Base-by-base conservation (phyloP, 768 basidiomycete species). In the Kwoniella dejecticola region DNA sequence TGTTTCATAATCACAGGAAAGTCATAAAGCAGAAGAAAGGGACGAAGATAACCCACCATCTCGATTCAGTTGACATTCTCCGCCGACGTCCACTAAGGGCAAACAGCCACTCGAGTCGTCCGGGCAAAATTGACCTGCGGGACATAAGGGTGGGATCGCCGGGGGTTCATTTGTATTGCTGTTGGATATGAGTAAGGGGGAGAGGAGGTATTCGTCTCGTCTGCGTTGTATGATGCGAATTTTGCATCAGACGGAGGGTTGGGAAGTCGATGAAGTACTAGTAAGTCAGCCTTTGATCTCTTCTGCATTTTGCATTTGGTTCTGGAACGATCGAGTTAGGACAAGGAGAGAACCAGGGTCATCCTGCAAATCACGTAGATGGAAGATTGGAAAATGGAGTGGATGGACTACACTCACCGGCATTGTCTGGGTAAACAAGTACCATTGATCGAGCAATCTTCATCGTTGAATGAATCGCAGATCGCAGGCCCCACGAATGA, bases 401-500 rank as follows among this genome's bases (percentile, higher is more conserved):
- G n/a, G n/a, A n/a, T n/a, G n/a, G n/a, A n/a, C n/a, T n/a, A n/a
- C n/a, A 60, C 64, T 57, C 31, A 69, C 68, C 68, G 61, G 36
- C 69, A 71, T 57, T 57, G 60, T 46, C 61, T 42, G 26, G 69
- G 69, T 8, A 68, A 33, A 49, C 69, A 71, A 17, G 69, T 71
- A 7, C 65, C 66, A 30, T 71, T 71, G 4, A 45, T 30, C 8
- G 66, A 52, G 45, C 69, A 71, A 52, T 52, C 69, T 71, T 53
- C 38, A 40, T 15, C 27, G 13, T 31, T 24, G 19, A 13, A 29
- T 2, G n/a, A n/a, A n/a, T n/a, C n/a, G n/a, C n/a, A n/a, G n/a
- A n/a, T 11, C 3, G 46, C 29, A 41, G 29, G 21, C 24, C 12
- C 27, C 4, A 26, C 47, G 47, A 26, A 7, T 26, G 24, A 49